Base-by-base conservation (phyloP, 768 basidiomycete genomes). In the Hydnum rufescens region DNA sequence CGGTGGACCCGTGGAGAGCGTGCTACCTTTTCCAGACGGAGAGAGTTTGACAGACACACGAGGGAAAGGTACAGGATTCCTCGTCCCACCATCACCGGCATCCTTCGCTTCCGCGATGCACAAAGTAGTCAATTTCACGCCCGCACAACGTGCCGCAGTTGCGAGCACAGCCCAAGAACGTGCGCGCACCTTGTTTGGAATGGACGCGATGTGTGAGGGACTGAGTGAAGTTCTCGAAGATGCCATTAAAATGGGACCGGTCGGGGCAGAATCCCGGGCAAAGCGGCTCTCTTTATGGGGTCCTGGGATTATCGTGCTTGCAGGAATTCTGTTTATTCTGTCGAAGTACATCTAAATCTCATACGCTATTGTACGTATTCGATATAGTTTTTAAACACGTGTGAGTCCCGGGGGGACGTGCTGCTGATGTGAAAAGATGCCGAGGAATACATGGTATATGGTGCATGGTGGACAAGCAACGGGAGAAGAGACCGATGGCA, bases 1-100 rank as follows among this genome's bases (percentile, higher is more conserved):
- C 54, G 87, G 86, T 16, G 93, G 93, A 2, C 95, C 95, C 5
- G 84, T 77, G 1, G 95, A 99, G 66, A 93, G 83, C 52, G 67
- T 93, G 28, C 62, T 80, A n/a, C 52, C 58, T 31, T 36, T 23
- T 30, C 42, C 19, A 25, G 22, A 13, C 6, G 29, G 8, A 23
- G 2, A 18, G 29, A 13, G 34, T 16, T 1, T 29, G 26, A 13
- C 18, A 5, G 2, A n/a, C 13, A 2, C 16, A 16, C n/a, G 19
- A 36, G 32, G 25, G 29, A 34, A 70, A 49, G 70, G 76, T 26
- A 95, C 92, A 0, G 93, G 90, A 0, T 82, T 85, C 75, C 69
- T 95, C 18, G 70, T 78, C 19, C 54, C 66, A 1, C 82, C 89
- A 0, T 70, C 75, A 19, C 60, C 77, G 0, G 67, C 71, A 1